Percentiles rank a stretch among this genome's conserved stretches.
These are phyloP conservation scores for Fusarium coffeatum DNA, from an alignment of 2,329 filamentous ascomycete species.

Conservation along the genomic window DNA sequence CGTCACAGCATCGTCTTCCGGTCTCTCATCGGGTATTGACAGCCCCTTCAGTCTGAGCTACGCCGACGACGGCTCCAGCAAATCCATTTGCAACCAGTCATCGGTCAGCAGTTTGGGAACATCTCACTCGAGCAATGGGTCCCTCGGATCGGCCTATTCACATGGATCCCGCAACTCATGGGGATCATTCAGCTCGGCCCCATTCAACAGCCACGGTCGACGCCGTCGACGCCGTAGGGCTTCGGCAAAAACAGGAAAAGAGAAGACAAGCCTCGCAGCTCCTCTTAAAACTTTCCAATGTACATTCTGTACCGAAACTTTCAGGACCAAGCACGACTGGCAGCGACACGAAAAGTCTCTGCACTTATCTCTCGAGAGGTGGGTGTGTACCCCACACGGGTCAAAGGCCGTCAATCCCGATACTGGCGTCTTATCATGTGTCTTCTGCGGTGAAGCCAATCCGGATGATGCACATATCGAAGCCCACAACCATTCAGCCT, in stretches of 20 bases:
- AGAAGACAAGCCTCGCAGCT: conserved; percentile 52
- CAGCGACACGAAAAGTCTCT: conserved; percentile 77
- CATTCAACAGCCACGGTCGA: conserved; percentile 58
- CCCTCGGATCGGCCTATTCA: conserved; percentile 69
- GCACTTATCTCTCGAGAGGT: conserved; percentile 72
- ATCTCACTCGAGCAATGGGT: conserved; percentile 69
- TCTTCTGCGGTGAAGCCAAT: conserved; percentile 68
- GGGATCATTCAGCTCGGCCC: conserved; percentile 61
- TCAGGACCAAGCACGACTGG: conserved; percentile 76
- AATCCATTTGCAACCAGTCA: conserved; percentile 68
- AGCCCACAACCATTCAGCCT: conserved; percentile 70
- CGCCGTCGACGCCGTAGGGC: conserved; percentile 62
- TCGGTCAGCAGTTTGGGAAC: conserved; percentile 71
- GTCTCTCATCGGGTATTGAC: conserved; percentile 65
- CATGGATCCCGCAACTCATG: conserved; percentile 68
- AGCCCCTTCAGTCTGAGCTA: conserved; percentile 68
- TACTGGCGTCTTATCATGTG: conserved; percentile 67
- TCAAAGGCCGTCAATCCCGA: conserved; percentile 67
- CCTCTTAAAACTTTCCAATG: conserved; percentile 72
- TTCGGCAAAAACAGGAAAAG: conserved; percentile 52
- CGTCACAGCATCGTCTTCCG: conserved; percentile 65
- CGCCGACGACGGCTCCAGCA: conserved; percentile 70
- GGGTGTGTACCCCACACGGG: conserved; percentile 72
- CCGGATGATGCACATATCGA: conserved; percentile 68
- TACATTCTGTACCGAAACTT: conserved; percentile 76